Conservation (phyloP, 371 early-diverging fungal genomes). For the Apophysomyces trapeziformis region DNA sequence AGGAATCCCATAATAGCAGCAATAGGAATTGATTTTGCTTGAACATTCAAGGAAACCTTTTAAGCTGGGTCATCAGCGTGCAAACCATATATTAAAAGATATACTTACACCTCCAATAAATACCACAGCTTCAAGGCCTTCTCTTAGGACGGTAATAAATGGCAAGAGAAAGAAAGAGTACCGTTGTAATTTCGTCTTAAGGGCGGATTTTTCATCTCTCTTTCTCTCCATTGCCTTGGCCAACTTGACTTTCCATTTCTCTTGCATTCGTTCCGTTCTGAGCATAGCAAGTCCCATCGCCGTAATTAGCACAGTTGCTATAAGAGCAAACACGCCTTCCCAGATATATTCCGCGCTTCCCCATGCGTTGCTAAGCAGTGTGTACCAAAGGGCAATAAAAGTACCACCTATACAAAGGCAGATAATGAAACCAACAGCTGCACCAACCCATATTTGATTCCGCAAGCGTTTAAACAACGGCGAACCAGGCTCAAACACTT, state of each 20-base stretch:
- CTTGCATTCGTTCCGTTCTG: conserved; percentile 68
- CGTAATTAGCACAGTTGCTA: conserved; percentile 72
- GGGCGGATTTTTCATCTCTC: conserved; percentile 12
- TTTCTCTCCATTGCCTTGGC: conserved; percentile 54
- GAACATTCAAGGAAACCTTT: conserved; percentile 69
- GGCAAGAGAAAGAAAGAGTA: conserved; percentile 81
- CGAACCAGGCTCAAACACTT: conserved; percentile 55
- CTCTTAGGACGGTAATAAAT: conserved; percentile 79
- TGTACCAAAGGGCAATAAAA: conserved; percentile 75
- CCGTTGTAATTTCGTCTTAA: conserved; percentile 33
- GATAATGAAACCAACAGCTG: conserved; percentile 60
- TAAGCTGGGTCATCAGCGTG: conserved; percentile 54
- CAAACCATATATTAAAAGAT: conserved; percentile 50
- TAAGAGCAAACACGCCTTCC: conserved; percentile 79
- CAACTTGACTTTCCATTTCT: conserved; percentile 69
- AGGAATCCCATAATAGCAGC: conserved; percentile 73
- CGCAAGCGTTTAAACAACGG: conserved; percentile 51
- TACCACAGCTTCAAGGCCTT: conserved; percentile 82
- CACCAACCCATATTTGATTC: conserved; percentile 72
- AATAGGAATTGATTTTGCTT: conserved; percentile 74
- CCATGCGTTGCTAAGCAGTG: conserved; percentile 68
- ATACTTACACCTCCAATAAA: conserved; percentile 81
- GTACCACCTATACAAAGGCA: conserved; percentile 70
- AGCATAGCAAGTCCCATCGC: conserved; percentile 79
- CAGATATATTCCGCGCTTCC: conserved; percentile 72